Evolutionary conservation across 495 filamentous ascomycete species (phyloP), one percentile per base, ranked within the genome.

Genomic region (Bacidia gigantensis): DNA sequence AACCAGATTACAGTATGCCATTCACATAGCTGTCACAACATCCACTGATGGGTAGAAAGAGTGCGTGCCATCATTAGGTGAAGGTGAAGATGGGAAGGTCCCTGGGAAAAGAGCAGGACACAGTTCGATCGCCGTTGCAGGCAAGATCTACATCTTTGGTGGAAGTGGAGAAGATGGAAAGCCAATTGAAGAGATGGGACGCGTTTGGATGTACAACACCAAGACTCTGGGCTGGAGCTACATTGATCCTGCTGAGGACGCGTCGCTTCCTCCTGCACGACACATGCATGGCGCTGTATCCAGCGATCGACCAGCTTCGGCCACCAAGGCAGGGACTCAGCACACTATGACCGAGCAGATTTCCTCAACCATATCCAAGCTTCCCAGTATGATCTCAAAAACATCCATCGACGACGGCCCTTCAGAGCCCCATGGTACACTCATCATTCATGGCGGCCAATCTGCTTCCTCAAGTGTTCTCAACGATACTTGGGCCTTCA

Each of bases 201-300:
- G 54, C 22, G 57, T 79, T 14, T 78, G 75, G 74, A 52, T 70
- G 1, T 79, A 69, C 52, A 61, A 74, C 52, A 62, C 68, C 1
- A 62, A 66, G 32, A 63, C 58, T 0, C 56, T 73, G 3, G 53
- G 60, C 1, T 75, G 72, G 54, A 56, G 51, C 40, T 46, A 46
- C 26, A 21, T 59, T 2, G 51, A 59, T 39, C 46, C 57, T 26
- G 43, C 38, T 12, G 43, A 46, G 32, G 46, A 52, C n/a, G 29
- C 25, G 9, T 38, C 47, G n/a, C 21, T 50, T 11, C 56, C 59
- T 14, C 22, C 35, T 2, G 51, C 50, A 1, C 46, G 57, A 48
- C 57, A 53, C 22, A 35, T 49, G 3, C 59, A 61, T 40, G 51
- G 53, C 10, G 47, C 32, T 25, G 56, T 52, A 2, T 43, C 46